These are phyloP conservation scores for Amborella trichopoda DNA, from an alignment of 164 flowering plant species.

Conservation along the genomic window DNA sequence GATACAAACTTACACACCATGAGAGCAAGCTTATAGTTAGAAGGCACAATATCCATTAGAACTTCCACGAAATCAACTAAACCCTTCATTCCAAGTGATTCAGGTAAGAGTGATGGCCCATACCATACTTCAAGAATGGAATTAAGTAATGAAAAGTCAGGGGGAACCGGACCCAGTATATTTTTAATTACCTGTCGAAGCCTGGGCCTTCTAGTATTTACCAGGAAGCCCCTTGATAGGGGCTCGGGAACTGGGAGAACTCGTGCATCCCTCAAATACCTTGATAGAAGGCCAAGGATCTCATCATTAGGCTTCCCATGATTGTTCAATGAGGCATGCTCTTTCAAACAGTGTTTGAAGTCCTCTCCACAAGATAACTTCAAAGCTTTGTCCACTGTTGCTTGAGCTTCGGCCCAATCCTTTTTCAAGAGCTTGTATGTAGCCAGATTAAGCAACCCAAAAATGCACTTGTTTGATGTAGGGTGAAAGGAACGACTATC, in stretches of 20 bases:
- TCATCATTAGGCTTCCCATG: conserved; percentile 8
- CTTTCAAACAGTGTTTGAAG: conserved; percentile 41
- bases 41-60: conserved; percentile 44
- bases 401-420: conserved; percentile 37
- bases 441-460: conserved; percentile 48
- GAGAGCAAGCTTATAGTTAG: conserved; percentile 50
- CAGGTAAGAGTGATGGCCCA: conserved; percentile 68
- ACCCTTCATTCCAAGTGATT: conserved; percentile 23
- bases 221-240: conserved; percentile 46
- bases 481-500: conserved; percentile 4
- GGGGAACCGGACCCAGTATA: conserved; percentile 42
- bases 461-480: conserved; percentile 2
- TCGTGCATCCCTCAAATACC: conserved; percentile 25
- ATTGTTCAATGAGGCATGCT: conserved; percentile 51
- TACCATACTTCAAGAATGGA: conserved; percentile 50
- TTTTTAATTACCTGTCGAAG: conserved; percentile 37
- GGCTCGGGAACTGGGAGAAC: conserved; percentile 21
- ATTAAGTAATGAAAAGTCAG: conserved; percentile 39
- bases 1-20: conserved; percentile 33
- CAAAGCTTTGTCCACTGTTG: conserved; percentile 41
- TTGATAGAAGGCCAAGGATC: conserved; percentile 21
- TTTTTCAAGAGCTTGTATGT: conserved; percentile 35
- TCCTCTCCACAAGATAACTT: conserved; percentile 27
- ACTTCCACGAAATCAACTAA: conserved; percentile 69
- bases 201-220: conserved; percentile 39